These are phyloP conservation scores for Russula emetica DNA, from an alignment of 768 basidiomycete genomes.

Conservation along the genomic window DNA sequence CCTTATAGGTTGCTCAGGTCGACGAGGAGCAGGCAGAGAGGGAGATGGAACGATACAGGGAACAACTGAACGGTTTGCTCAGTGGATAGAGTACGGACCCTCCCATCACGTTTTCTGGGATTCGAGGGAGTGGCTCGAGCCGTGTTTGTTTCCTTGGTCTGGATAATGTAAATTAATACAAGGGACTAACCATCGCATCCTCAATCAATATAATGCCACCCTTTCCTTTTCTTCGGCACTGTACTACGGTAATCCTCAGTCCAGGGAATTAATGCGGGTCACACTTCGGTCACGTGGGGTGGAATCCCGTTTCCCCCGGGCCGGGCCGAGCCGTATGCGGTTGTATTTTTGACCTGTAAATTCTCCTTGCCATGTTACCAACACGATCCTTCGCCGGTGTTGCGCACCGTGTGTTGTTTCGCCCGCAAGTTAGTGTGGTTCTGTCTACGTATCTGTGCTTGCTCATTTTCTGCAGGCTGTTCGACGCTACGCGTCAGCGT, in stretches of 20 bases:
- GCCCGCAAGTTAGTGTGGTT: slow-evolving; percentile 43
- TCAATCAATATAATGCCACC: neutral
- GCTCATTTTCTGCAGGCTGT: slow-evolving; percentile 40
- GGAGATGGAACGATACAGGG: slow-evolving; percentile 86
- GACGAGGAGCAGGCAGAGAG: slow-evolving; percentile 83
- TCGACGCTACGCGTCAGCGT: slow-evolving; percentile 63
- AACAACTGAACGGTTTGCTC: slow-evolving; percentile 82
- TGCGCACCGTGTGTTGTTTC: slow-evolving; percentile 49
- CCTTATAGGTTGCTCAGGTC: slow-evolving; percentile 51
- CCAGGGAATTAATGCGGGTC: neutral
- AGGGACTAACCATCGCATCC: neutral
- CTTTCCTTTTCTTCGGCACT: neutral
- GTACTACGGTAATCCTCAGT: neutral
- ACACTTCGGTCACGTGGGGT: slow-evolving; percentile 4
- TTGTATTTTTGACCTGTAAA: slow-evolving; percentile 28
- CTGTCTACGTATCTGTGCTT: neutral
- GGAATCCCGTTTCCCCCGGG: neutral
- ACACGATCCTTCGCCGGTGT: slow-evolving; percentile 53
- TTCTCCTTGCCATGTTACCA: slow-evolving; percentile 49
- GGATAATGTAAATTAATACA: neutral
- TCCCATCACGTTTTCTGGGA: neutral
- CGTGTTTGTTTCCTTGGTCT: neutral
- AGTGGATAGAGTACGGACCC: slow-evolving; percentile 43
- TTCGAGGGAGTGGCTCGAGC: neutral
- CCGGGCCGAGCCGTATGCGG: slow-evolving; percentile 6